Evolutionary conservation across 169 alveolate species (phyloP), one percentile per base, ranked within the genome.

Genomic region (Eimeria zaria): DNA sequence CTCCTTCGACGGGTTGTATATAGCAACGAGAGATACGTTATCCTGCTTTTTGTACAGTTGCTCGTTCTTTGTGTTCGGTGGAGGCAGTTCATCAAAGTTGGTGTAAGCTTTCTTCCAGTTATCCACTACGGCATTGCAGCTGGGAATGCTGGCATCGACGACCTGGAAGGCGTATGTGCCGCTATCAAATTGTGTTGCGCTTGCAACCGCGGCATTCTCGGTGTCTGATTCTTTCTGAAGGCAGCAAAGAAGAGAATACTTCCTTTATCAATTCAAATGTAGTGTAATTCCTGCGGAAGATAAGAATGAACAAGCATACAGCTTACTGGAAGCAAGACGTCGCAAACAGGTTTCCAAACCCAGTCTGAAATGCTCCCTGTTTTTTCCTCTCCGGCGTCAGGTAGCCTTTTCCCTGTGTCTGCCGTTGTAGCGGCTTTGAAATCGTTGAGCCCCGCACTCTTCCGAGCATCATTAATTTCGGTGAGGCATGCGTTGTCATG

Each of bases 101-200:
- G 6, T 39, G 85, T 33, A 74, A 39, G 85, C 58, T 0, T 48
- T 12, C 62, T 74, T 74, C 85, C 85, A 74, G 30, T 36, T 4
- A 18, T 44, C 58, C 30, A 74, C 58, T 74, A 51, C 53, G 36
- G 39, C 85, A 5, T 14, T 74, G 85, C 85, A 74, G 51, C 24
- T 27, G n/a, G 62, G 30, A 6, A 6, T 9, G 9, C 4, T 60
- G 41, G 51, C 3, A 24, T 16, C n/a, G n/a, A 74, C 12, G 85
- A 39, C 18, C 58, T 11, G 36, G 62, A 74, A 74, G 36, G 85
- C 85, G 30, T 74, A 74, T 41, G 85, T 74, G 33, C 85, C 85
- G 5, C 18, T 24, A 1, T 8, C 36, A 14, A 69, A 69, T 1
- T 44, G 14, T 24, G 8, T 69, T 5, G 41, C 44, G 1, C 24